Base-by-base conservation (phyloP, 495 filamentous ascomycete genomes). In the Lindgomyces ingoldianus region DNA sequence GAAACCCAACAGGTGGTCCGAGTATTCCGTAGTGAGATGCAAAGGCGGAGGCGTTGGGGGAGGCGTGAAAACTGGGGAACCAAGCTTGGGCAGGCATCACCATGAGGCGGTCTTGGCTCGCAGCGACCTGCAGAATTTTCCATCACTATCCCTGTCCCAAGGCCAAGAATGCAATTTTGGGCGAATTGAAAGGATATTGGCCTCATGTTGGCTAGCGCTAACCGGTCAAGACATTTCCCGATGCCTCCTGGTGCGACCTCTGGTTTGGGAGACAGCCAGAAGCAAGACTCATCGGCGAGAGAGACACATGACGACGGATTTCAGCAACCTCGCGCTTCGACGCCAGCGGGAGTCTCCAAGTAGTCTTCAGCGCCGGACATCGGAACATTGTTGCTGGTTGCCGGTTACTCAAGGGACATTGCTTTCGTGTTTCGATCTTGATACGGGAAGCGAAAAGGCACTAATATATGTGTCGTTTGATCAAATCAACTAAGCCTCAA, bases 101-200 rank as follows among this genome's bases (percentile, higher is more conserved):
- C 8, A 22, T 25, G 16, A 14, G 44, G 22, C 18, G 22, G 57
- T 25, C 57, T 47, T 67, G 62, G 58, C 65, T 14, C 16, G 42
- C 36, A 16, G 19, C 58, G 26, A 50, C 57, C 51, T 63, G 65
- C 65, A 68, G 58, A 57, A 6, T 52, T 51, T 68, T 68, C 65
- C 19, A 9, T 1, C 30, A 18, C 27, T 24, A 58, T 25, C 50
- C 58, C 58, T 52, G 51, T 39, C 39, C 19, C 14, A 19, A 19
- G 22, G 52, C 65, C 65, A 53, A 58, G 65, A 39, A 24, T 50
- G 58, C 45, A 68, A 62, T 62, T 42, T 62, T 67, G 64, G 58
- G 30, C 64, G 64, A 67, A 67, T 57, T 67, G 57, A 33, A 62
- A 39, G 46, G 65, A 63, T 52, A 62, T 68, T 68, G 33, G 53